phyloP scores from a whole-genome alignment of 2,329 filamentous ascomycete species.

The Onygenales sp. region DNA sequence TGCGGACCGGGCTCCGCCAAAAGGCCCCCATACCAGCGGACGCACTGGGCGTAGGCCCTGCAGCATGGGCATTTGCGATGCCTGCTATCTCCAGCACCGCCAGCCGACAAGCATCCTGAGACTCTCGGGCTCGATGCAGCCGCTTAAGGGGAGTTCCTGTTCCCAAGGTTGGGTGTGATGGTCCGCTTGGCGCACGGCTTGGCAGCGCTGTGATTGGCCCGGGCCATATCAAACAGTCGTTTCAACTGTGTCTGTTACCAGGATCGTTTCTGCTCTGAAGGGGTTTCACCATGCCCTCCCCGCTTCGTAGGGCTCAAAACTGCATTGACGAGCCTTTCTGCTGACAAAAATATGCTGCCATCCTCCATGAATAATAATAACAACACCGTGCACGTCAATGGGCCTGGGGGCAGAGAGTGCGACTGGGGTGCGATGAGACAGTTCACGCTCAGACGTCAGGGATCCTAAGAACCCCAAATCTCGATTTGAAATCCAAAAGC shows the following conservation, averaged over 20 bases:
- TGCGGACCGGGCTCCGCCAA: too few species aligned
- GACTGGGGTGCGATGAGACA: background rate
- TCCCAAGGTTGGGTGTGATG: background rate
- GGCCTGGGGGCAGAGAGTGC: background rate
- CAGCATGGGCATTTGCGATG: background rate
- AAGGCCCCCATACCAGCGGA: too few species aligned
- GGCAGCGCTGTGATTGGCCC: background rate
- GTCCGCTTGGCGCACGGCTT: background rate
- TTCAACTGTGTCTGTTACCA: slow-evolving; percentile 1
- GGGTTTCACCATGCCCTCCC: background rate
- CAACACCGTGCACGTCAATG: background rate
- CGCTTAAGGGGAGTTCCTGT: background rate
- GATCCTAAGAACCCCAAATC: background rate
- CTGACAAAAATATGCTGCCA: background rate
- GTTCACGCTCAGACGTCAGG: background rate
- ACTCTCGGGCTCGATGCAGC: background rate
- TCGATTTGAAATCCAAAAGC: background rate
- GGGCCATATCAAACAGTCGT: background rate
- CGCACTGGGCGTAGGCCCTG: background rate
- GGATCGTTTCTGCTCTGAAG: background rate
- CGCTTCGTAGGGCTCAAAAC: background rate
- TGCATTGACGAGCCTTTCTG: background rate
- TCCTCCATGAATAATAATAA: background rate
- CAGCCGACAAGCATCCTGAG: background rate
- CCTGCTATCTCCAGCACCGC: background rate